Evolutionary conservation across 441 rosid genomes (phyloP).

Genomic region (Hura crepitans): DNA sequence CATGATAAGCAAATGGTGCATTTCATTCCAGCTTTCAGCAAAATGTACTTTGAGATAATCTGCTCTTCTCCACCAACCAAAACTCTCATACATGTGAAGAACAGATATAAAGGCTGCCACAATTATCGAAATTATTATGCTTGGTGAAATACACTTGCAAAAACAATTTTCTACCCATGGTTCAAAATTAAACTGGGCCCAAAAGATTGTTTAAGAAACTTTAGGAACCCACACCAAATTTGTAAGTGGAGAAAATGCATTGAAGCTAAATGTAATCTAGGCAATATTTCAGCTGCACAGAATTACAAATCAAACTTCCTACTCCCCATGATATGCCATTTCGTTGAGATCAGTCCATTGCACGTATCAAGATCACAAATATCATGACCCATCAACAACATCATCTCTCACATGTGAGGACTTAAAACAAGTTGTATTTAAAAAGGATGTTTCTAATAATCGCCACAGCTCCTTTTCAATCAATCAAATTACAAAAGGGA

Average conservation of each 20-base stretch:
- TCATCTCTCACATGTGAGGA: neutral
- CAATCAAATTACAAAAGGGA: neutral
- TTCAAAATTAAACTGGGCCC: neutral
- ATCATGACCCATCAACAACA: neutral
- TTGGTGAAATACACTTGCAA: neutral
- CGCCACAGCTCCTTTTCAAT: neutral
- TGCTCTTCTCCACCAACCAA: slow-evolving; percentile 99
- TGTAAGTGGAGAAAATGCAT: neutral
- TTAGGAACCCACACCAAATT: neutral
- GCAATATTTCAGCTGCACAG: neutral
- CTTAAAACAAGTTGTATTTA: neutral
- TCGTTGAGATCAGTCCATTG: neutral
- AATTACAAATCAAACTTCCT: neutral
- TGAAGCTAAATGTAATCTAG: neutral
- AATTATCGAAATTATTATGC: slow-evolving; percentile 2
- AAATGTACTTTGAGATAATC: slow-evolving; percentile 91
- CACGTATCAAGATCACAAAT: neutral
- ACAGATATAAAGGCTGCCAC: slow-evolving; percentile 87
- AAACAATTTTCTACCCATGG: neutral
- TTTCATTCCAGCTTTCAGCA: slow-evolving; percentile 99
- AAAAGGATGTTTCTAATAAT: neutral
- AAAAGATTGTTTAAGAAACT: neutral
- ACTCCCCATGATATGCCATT: neutral
- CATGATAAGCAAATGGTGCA: slow-evolving; percentile 97
- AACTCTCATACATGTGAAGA: slow-evolving; percentile 93